phyloP scores from a whole-genome alignment of 208 protist species.

The Leishmania amazonensis region DNA sequence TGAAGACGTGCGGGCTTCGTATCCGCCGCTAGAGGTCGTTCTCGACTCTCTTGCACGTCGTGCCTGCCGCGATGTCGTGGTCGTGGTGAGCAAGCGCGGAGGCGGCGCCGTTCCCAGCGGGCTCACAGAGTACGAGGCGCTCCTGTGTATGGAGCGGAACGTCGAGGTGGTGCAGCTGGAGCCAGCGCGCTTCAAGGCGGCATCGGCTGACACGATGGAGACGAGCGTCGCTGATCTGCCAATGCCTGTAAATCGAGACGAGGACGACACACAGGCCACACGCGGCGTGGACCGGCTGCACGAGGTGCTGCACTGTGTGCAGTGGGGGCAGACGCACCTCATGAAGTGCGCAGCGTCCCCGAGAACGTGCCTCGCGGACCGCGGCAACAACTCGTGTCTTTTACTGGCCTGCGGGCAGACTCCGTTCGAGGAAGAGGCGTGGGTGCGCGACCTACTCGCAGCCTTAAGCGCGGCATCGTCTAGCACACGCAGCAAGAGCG shows the following conservation, averaged over 20 bases:
- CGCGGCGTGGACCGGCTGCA: conserved; percentile 45
- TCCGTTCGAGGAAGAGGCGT: conserved; percentile 43
- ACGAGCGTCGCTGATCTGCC: background rate
- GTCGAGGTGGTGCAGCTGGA: conserved; percentile 40
- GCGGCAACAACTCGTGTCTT: conserved; percentile 20
- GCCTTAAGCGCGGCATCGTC: conserved; percentile 4
- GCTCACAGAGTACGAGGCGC: conserved; percentile 36
- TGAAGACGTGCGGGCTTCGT: conserved; percentile 3
- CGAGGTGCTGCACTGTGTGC: conserved; percentile 54
- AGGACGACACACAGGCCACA: conserved; percentile 30
- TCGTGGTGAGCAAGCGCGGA: conserved; percentile 5
- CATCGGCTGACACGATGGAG: background rate
- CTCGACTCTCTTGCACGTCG: conserved; percentile 28
- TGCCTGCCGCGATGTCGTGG: conserved; percentile 19
- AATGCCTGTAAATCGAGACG: conserved; percentile 16
- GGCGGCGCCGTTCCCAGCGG: conserved; percentile 7
- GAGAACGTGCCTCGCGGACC: background rate
- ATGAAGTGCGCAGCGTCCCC: conserved; percentile 7
- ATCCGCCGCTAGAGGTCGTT: conserved; percentile 35
- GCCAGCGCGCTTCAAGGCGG: background rate
- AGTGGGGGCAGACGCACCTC: conserved; percentile 28
- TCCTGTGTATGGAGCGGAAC: conserved; percentile 37
- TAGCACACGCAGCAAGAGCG: background rate
- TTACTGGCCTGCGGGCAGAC: conserved; percentile 26
- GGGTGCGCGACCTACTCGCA: conserved; percentile 21